Conservation (phyloP, 306 rosid species). For the Fagus crenata region DNA sequence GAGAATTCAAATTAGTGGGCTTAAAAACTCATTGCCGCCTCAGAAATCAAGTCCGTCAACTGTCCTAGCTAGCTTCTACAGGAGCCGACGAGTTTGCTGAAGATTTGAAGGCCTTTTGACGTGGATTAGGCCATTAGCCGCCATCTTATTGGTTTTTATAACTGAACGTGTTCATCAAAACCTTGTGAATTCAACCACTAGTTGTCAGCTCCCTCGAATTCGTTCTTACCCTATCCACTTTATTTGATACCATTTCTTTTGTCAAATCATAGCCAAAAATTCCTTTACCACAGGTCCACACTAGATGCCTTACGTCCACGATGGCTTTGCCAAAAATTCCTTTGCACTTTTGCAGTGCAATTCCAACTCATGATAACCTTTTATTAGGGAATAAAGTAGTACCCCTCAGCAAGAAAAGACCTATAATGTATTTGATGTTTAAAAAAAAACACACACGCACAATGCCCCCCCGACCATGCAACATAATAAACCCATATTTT, state of each 20-base stretch:
- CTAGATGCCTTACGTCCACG: not conserved
- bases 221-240: not conserved
- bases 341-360: not conserved
- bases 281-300: not conserved
- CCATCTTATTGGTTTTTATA: not conserved
- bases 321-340: not conserved
- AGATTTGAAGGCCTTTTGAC: not conserved
- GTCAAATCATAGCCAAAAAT: not conserved
- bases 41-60: not conserved
- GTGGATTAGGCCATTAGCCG: not conserved
- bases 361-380: not conserved
- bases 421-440: not conserved
- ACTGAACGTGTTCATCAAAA: not conserved
- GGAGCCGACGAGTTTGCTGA: constrained; percentile 23
- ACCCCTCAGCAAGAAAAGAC: not conserved
- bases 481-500: too few species aligned
- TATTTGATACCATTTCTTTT: not conserved
- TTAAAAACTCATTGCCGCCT: constrained; percentile 18
- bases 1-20: constrained; percentile 22
- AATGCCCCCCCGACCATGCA: too few species aligned
- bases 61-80: not conserved
- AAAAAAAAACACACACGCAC: not conserved
- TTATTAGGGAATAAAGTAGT: not conserved
- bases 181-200: constrained; percentile 7
- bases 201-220: not conserved